Evolutionary conservation across 2,329 filamentous ascomycete genomes (phyloP).

Genomic region (Pseudopyrenochaeta lycopersici): DNA sequence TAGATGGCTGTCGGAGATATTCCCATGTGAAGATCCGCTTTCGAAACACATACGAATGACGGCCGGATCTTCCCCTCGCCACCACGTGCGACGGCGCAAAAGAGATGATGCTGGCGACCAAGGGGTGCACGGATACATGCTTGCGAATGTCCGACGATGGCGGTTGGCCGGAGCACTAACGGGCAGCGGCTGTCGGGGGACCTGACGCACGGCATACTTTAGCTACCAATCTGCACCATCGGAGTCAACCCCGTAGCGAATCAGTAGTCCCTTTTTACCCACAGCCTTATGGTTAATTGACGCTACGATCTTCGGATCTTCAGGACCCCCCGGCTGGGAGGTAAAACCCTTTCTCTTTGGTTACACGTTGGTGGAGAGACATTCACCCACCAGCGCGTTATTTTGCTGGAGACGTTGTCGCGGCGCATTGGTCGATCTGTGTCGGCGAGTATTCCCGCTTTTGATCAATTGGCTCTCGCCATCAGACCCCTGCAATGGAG

Average conservation of each 20-base stretch:
- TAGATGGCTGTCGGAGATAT: not conserved
- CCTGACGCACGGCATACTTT: constrained; percentile 9
- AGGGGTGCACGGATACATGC: constrained; percentile 1
- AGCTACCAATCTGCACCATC: constrained; percentile 20
- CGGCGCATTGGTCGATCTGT: not conserved
- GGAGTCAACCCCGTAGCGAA: constrained; percentile 26
- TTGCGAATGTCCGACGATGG: not conserved
- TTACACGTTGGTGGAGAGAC: not conserved
- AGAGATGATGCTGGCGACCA: not conserved
- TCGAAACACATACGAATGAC: not conserved
- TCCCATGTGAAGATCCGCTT: not conserved
- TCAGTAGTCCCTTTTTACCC: constrained; percentile 9
- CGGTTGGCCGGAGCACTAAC: constrained; percentile 2
- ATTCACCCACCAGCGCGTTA: not conserved
- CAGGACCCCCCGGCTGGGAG: not conserved
- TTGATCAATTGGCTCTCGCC: constrained; percentile 1
- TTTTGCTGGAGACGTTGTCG: not conserved
- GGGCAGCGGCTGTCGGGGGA: constrained; percentile 9
- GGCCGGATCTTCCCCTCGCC: not conserved
- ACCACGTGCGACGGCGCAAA: not conserved
- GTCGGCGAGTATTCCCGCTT: constrained; percentile 7
- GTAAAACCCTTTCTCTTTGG: not conserved
- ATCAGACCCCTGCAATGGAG: constrained; percentile 8
- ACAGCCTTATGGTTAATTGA: not conserved
- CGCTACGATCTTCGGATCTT: not conserved